Evolutionary conservation across 2,329 filamentous ascomycete species (phyloP).

Genomic region (Talaromyces sp.): DNA sequence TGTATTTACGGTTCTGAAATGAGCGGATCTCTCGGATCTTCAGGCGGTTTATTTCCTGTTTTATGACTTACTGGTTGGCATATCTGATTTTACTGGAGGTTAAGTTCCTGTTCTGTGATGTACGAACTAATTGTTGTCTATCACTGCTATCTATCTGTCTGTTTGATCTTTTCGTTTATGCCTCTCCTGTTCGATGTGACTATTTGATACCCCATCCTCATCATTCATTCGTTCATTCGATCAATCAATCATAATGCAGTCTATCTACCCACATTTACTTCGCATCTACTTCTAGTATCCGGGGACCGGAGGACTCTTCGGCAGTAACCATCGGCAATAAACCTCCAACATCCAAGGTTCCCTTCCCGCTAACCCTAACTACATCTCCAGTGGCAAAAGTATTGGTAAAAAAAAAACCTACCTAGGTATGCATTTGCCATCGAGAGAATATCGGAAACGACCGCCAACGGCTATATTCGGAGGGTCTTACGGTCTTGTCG

Average conservation of each 20-base stretch:
- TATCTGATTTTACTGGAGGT: background rate
- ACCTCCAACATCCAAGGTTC: background rate
- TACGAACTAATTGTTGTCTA: background rate
- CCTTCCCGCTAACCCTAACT: background rate
- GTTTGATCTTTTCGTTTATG: background rate
- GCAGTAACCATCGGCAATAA: background rate
- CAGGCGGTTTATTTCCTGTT: background rate
- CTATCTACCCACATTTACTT: background rate
- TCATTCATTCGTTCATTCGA: background rate
- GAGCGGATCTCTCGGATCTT: background rate
- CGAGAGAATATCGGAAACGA: too few species aligned
- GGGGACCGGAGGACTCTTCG: too few species aligned
- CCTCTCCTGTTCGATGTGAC: background rate
- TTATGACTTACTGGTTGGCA: conserved; percentile 2
- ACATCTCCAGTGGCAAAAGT: background rate
- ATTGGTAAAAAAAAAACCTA: too few species aligned
- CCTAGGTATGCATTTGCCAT: too few species aligned
- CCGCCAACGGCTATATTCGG: too few species aligned
- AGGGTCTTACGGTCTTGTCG: too few species aligned
- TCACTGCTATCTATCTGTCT: background rate
- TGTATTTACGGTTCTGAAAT: background rate
- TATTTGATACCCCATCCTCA: conserved; percentile 3
- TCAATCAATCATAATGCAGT: background rate
- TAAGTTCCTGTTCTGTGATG: conserved; percentile 1
- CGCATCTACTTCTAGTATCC: background rate